phyloP scores from a whole-genome alignment of 352 stramenopile genomes.

The Lagenidium giganteum region DNA sequence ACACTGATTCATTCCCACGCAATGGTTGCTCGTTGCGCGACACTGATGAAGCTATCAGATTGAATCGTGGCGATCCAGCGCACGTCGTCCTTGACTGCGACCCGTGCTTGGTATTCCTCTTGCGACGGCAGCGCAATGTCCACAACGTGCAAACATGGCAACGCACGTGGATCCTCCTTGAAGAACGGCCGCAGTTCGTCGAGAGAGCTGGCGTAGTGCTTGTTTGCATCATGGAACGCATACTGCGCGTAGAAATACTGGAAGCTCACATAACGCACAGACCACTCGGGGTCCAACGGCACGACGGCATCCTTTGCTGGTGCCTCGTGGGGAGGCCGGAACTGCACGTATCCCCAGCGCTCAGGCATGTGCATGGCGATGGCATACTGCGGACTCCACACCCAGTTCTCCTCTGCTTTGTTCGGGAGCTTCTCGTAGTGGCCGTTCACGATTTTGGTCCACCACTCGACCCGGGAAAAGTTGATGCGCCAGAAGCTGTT shows the following conservation, averaged over 20 bases:
- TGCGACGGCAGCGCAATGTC: slow-evolving; percentile 13
- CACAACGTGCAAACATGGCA: slow-evolving; percentile 17
- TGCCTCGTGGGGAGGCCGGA: slow-evolving; percentile 25
- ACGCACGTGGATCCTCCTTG: slow-evolving; percentile 8
- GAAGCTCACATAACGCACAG: slow-evolving; percentile 44
- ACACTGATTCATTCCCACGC: no score
- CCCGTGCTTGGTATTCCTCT: slow-evolving; percentile 4
- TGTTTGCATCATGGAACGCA: slow-evolving; percentile 20
- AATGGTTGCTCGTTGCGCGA: no score
- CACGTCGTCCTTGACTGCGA: not conserved
- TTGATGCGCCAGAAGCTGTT: slow-evolving; percentile 79
- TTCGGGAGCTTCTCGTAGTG: slow-evolving; percentile 47
- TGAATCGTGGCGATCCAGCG: slow-evolving; percentile 5
- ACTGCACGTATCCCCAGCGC: slow-evolving; percentile 87
- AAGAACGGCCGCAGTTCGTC: slow-evolving; percentile 32
- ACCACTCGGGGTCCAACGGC: slow-evolving; percentile 37
- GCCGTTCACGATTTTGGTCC: no score
- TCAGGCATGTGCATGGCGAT: slow-evolving; percentile 88
- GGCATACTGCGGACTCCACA: slow-evolving; percentile 80
- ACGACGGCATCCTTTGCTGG: slow-evolving; percentile 13
- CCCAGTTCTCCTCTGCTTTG: slow-evolving; percentile 77
- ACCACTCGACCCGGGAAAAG: slow-evolving; percentile 85
- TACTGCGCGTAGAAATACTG: slow-evolving; percentile 69
- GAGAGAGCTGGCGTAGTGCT: slow-evolving; percentile 24
- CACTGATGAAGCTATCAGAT: slow-evolving; percentile 10